Percentiles rank a stretch among this genome's conserved stretches.
These are phyloP conservation scores for Paramecium pentaurelia DNA, from an alignment of 73 alveolate genomes.

Conservation along the genomic window DNA sequence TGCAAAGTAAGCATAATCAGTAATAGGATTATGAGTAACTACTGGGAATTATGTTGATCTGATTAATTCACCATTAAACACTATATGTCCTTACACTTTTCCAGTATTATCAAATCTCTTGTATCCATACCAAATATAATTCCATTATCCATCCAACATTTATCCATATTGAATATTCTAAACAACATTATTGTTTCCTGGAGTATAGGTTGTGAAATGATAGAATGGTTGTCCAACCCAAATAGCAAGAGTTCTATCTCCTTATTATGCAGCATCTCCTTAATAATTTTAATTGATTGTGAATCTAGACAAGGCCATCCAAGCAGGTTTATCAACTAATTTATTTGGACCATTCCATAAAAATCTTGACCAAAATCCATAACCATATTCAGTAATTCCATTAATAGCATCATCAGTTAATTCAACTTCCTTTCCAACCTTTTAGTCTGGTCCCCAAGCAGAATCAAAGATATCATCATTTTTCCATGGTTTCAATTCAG, in stretches of 20 bases:
- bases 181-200: neutral
- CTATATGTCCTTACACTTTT: neutral
- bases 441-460: neutral
- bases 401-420: neutral
- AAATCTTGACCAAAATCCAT: conserved; percentile 37
- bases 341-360: neutral
- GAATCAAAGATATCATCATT: neutral
- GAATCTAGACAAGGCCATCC: neutral
- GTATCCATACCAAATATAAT: conserved; percentile 35
- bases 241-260: conserved; percentile 31
- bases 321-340: neutral
- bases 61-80: neutral
- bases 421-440: neutral
- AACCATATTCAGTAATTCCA: conserved; percentile 11
- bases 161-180: neutral
- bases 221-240: conserved; percentile 21
- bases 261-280: conserved; percentile 21
- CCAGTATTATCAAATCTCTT: neutral
- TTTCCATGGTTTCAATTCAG: neutral
- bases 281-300: neutral
- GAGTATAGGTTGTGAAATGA: neutral
- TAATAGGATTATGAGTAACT: neutral
- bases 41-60: neutral
- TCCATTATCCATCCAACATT: conserved; percentile 42
- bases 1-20: neutral